A percentile compares a stretch with the other conserved stretches of the same genome.
phyloP scores from a whole-genome alignment of 257 asterid genomes.

The Haberlea rhodopensis region DNA sequence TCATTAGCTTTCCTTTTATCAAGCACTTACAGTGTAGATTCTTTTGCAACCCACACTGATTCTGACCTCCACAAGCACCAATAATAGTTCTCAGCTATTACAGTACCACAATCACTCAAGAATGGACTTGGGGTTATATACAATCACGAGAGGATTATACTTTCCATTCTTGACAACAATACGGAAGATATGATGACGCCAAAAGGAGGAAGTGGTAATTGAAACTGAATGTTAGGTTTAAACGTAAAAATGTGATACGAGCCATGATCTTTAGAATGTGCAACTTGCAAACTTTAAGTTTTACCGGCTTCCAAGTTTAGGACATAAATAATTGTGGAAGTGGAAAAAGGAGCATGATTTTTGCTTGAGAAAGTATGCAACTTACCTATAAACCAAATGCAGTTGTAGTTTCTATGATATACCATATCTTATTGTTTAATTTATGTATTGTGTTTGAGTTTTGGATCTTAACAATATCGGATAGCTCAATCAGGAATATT shows the following conservation, averaged over 20 bases:
- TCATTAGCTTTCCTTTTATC: not conserved
- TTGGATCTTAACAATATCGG: too few relatives aligned
- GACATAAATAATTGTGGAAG: too few relatives aligned
- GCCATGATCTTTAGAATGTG: not conserved
- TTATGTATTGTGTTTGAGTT: too few relatives aligned
- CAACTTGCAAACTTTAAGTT: too few relatives aligned
- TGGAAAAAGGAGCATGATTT: too few relatives aligned
- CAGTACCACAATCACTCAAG: not conserved
- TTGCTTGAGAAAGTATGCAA: too few relatives aligned
- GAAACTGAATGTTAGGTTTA: not conserved
- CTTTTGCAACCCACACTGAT: not conserved
- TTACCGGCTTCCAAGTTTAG: too few relatives aligned
- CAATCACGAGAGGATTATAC: not conserved
- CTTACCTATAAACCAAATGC: too few relatives aligned
- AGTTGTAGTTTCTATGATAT: too few relatives aligned
- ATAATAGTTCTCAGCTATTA: too few relatives aligned
- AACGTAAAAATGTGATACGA: not conserved
- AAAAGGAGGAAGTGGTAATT: not conserved
- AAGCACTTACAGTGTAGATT: not conserved
- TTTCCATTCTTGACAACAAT: not conserved
- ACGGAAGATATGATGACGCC: not conserved
- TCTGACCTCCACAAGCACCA: not conserved
- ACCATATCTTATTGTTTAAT: too few relatives aligned
- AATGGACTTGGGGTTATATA: not conserved
- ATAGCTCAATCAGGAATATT: too few relatives aligned